These are phyloP conservation scores for Scheffersomyces cryptocercus DNA, from an alignment of 1,139 yeast genomes.

Conservation along the genomic window DNA sequence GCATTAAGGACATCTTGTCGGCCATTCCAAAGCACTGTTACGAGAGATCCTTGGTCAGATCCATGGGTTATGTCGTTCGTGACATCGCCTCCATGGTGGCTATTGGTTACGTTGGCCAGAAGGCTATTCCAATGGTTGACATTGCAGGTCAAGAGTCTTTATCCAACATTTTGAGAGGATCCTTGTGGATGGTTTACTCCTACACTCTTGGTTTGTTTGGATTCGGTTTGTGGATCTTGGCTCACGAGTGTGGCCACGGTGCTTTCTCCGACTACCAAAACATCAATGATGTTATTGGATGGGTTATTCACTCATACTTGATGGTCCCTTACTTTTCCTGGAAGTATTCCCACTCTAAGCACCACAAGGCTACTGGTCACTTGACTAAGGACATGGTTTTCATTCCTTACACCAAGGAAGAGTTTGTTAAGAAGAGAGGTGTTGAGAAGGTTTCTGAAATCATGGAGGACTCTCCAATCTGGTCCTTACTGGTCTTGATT, in stretches of 20 bases:
- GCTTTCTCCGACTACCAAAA: slow-evolving; percentile 58
- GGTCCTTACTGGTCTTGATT: slow-evolving; percentile 43
- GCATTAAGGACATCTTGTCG: slow-evolving; percentile 59
- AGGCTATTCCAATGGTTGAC: slow-evolving; percentile 48
- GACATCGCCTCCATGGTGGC: slow-evolving; percentile 48
- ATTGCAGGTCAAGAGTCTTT: slow-evolving; percentile 30
- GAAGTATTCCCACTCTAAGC: slow-evolving; percentile 62
- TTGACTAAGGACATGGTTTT: slow-evolving; percentile 62
- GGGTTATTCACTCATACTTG: slow-evolving; percentile 59
- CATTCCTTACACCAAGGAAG: slow-evolving; percentile 54
- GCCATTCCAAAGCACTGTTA: slow-evolving; percentile 67
- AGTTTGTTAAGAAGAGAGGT: slow-evolving; percentile 26
- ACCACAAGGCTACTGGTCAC: slow-evolving; percentile 66
- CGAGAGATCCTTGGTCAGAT: slow-evolving; percentile 50
- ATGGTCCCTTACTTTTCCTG: slow-evolving; percentile 64
- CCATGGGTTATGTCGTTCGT: slow-evolving; percentile 58
- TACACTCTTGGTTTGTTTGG: slow-evolving; percentile 46
- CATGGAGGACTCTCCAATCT: slow-evolving; percentile 56
- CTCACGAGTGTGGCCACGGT: slow-evolving; percentile 69
- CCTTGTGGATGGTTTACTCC: slow-evolving; percentile 57
- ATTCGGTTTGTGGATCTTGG: slow-evolving; percentile 63
- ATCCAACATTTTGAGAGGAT: slow-evolving; percentile 43
- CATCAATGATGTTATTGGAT: slow-evolving; percentile 59
- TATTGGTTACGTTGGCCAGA: slow-evolving; percentile 49
- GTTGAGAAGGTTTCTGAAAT: slow-evolving; percentile 42